Base-by-base conservation (phyloP, 306 rosid species). In the Castanospermum australe region DNA sequence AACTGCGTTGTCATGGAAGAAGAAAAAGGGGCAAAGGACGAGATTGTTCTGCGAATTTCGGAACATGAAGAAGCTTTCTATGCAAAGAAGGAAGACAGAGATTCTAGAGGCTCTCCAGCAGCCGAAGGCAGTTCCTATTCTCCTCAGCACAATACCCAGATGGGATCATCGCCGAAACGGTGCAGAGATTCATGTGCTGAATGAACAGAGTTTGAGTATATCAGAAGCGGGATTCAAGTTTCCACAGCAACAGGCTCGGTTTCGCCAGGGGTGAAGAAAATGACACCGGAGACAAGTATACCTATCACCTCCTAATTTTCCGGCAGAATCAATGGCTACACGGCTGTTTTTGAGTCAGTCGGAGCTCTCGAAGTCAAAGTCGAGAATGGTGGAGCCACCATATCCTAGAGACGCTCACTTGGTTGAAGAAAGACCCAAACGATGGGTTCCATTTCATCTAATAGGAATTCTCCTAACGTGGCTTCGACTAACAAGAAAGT, bases 341-440 rank as follows among this genome's bases (percentile, higher is more conserved):
- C 78, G 79, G 17, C 73, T 67, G n/a, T 77, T 89, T 5, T 57
- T 87, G 22, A 63, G 86, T 61, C 51, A 83, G 76, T 88, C 97
- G 0, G 80, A 89, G 12, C 81, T 90, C 68, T 76, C 88, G 0
- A 94, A 89, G 48, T 86, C 93, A 54, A 92, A 94, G 50, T 89
- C 94, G 0, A 92, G 97, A 71, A 75, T 94, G 42, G 81, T 85
- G 33, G 97, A 92, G 66, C 85, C 96, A 0, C 78, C 86, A 3
- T 73, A 9, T 41, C 86, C 81, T 32, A 73, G 24, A 48, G 84
- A 67, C 32, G 41, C 77, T 2, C 79, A 5, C 41, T 82, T 76
- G 71, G 39, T 75, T 6, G 79, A 79, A 52, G 85, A 76, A 88
- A 22, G 55, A 33, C 75, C 35, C 48, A 32, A 68, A 69, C 9